phyloP scores from a whole-genome alignment of 1,284 basidiomycete genomes.

The Phylloporus sp. region DNA sequence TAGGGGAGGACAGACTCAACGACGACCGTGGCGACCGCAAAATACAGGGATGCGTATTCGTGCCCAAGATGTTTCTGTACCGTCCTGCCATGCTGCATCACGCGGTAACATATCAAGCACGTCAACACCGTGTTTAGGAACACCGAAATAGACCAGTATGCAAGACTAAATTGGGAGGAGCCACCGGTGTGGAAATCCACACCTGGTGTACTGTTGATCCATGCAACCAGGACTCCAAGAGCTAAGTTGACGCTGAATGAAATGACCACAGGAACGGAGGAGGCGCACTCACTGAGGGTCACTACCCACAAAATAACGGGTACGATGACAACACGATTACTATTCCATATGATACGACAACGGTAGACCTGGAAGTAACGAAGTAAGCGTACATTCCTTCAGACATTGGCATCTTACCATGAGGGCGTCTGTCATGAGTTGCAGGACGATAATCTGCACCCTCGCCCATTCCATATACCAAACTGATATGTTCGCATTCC shows the following conservation, averaged over 20 bases:
- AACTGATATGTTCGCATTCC: not conserved
- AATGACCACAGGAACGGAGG: too few relatives aligned
- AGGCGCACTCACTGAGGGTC: not conserved
- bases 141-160: constrained; percentile 9
- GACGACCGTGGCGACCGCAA: not conserved
- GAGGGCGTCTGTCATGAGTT: constrained; percentile 23
- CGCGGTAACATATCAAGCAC: constrained; percentile 5
- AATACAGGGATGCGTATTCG: constrained; percentile 4
- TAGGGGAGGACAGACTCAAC: constrained; percentile 7
- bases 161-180: not conserved
- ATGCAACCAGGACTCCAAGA: constrained; percentile 13
- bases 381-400: not conserved
- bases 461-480: constrained; percentile 6
- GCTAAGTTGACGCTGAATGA: constrained; percentile 6
- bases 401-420: constrained; percentile 13
- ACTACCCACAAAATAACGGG: constrained; percentile 3
- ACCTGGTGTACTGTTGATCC: not conserved
- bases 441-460: constrained; percentile 4
- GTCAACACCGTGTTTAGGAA: constrained; percentile 1
- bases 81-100: not conserved
- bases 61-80: not conserved
- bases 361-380: constrained; percentile 2
- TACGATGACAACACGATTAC: not conserved
- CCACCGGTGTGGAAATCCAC: not conserved
- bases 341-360: constrained; percentile 7